Percentiles rank a stretch among this genome's conserved stretches.
Conservation (phyloP, 176 grass and related monocot species). For the Eragrostis curvula region DNA sequence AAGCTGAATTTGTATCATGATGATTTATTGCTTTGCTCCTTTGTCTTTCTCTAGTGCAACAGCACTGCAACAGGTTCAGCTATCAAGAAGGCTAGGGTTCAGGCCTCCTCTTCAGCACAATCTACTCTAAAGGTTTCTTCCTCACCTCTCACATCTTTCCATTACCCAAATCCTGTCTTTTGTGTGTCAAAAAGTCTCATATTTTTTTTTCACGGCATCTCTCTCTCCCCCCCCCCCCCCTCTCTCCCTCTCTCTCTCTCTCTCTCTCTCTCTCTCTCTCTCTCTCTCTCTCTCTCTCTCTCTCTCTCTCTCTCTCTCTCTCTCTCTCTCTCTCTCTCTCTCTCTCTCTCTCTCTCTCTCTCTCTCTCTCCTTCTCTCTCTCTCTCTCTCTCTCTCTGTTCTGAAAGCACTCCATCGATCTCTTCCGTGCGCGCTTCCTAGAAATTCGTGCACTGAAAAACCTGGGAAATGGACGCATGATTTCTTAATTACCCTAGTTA, state of each 20-base stretch:
- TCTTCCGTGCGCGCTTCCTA: not conserved
- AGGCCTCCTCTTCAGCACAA: slow-evolving; percentile 90
- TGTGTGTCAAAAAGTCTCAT: not conserved
- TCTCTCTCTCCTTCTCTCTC: slow-evolving; percentile 21
- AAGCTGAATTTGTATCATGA: slow-evolving; percentile 50
- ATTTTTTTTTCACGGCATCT: not conserved
- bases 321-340: slow-evolving; percentile 11
- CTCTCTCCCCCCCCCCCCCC: slow-evolving; percentile 23
- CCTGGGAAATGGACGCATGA: slow-evolving; percentile 2
- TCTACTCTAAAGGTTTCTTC: slow-evolving; percentile 97
- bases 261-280: slow-evolving; percentile 6
- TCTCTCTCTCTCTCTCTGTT: not conserved
- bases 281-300: not conserved
- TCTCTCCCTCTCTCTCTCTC: slow-evolving; percentile 25
- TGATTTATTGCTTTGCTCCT: slow-evolving; percentile 57
- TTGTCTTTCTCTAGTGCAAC: slow-evolving; percentile 90
- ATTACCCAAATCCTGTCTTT: slow-evolving; percentile 9
- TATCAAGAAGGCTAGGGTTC: slow-evolving; percentile 97
- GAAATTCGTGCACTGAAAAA: slow-evolving; percentile 34
- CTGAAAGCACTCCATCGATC: not conserved
- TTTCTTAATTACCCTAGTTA: slow-evolving; percentile 21
- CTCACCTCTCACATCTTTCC: slow-evolving; percentile 50
- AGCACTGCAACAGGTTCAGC: slow-evolving; percentile 90
- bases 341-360: slow-evolving; percentile 26
- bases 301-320: slow-evolving; percentile 18